Base-by-base conservation (phyloP, 1,284 basidiomycete species). In the Sporisorium scitamineum region DNA sequence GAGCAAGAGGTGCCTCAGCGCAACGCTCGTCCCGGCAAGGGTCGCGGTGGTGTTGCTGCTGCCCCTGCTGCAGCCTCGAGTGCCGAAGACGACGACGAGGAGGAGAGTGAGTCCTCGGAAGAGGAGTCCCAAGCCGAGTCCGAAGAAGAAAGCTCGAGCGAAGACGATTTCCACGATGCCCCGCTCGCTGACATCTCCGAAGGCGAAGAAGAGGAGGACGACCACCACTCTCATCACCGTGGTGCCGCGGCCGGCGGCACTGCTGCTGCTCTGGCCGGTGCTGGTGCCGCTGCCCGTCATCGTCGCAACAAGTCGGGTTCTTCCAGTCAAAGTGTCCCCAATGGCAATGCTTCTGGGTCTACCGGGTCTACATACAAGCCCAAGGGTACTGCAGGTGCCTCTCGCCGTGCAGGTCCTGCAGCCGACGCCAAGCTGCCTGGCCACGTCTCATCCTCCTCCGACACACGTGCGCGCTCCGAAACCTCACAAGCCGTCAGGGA, bases 111-210 rank as follows among this genome's bases (percentile, higher is more conserved):
- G 24, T 37, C 37, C 18, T 5, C 18, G 4, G 47, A 58, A 14
- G 50, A 61, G 6, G 62, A 70, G 3, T 54, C 54, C 6, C 44
- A 65, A 27, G 54, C 57, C 27, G 54, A 59, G n/a, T 51, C 54
- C 10, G 51, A 68, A 24, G 44, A 71, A 32, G 69, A 70, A 20
- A 69, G 62, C 57, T 75, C 78, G 18, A 65, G 67, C 29, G 68
- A 72, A 16, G 78, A 80, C 37, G 77, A 70, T 52, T 77, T 80
- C 69, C 68, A 71, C 51, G 80, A 82, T 44, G 80, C 80, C 27
- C 74, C 76, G 8, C 75, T 82, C n/a, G 77, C 74, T 51, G 78
- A 79, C 52, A 82, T 82, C 54, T 60, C 58, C 10, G 80, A 82
- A 58, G 75, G 62, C 51, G 75, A 75, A 16, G 80, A 82, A 32